phyloP scores from a whole-genome alignment of 2,329 filamentous ascomycete genomes.

The Exophiala dermatitidis region DNA sequence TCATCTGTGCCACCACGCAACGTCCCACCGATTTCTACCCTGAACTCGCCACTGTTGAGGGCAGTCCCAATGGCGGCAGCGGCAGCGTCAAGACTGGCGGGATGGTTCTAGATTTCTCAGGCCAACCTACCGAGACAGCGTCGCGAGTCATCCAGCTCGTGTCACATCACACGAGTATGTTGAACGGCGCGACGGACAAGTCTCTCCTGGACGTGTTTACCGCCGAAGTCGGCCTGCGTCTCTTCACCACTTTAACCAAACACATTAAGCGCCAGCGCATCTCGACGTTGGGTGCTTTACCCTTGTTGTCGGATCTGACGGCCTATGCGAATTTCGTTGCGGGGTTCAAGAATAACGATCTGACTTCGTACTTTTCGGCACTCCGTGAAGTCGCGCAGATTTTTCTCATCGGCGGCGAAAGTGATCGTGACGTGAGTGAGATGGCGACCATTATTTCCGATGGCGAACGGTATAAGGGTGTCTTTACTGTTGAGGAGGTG shows the following conservation, averaged over 20 bases:
- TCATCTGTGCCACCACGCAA: constrained; percentile 83
- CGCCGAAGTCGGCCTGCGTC: constrained; percentile 85
- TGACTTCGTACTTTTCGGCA: constrained; percentile 84
- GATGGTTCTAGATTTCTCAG: constrained; percentile 32
- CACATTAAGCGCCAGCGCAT: constrained; percentile 94
- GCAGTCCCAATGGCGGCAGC: background rate
- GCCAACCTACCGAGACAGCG: constrained; percentile 67
- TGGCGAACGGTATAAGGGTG: constrained; percentile 77
- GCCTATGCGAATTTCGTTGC: constrained; percentile 81
- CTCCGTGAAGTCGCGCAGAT: constrained; percentile 90
- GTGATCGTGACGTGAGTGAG: constrained; percentile 67
- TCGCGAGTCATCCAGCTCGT: constrained; percentile 76
- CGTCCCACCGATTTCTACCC: constrained; percentile 87
- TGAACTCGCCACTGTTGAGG: constrained; percentile 21
- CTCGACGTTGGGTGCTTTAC: constrained; percentile 80
- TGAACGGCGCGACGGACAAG: constrained; percentile 92
- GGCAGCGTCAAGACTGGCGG: constrained; percentile 1
- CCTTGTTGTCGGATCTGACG: constrained; percentile 93
- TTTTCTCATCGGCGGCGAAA: constrained; percentile 73
- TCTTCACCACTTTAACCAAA: constrained; percentile 90
- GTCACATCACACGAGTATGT: constrained; percentile 81
- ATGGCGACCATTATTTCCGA: constrained; percentile 94
- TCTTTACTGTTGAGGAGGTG: constrained; percentile 92
- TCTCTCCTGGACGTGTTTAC: constrained; percentile 98
- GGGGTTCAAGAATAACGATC: constrained; percentile 71